These are phyloP conservation scores for Zygnema circumcarinatum DNA, from an alignment of 139 green algal species.

Conservation along the genomic window DNA sequence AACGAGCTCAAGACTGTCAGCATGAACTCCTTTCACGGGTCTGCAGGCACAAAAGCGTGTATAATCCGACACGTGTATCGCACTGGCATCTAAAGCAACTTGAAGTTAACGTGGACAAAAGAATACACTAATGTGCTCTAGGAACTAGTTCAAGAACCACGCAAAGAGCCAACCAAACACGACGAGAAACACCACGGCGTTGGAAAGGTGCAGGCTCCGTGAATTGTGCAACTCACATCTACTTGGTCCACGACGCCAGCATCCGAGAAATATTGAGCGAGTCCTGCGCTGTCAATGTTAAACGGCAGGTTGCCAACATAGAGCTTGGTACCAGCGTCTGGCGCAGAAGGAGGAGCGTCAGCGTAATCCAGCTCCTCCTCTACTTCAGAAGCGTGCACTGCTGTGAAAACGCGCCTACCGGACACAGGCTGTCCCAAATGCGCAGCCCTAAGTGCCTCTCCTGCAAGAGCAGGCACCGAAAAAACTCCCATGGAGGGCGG, in stretches of 20 bases:
- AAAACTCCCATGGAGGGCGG: no score
- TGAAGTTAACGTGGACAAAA: constrained; percentile 19
- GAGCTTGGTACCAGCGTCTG: constrained; percentile 55
- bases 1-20: background rate
- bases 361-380: constrained; percentile 9
- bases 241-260: constrained; percentile 62
- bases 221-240: no score
- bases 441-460: no score
- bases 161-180: no score
- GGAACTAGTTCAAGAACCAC: no score
- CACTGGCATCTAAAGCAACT: no score
- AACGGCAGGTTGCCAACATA: constrained; percentile 79
- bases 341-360: background rate
- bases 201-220: no score
- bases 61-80: no score
- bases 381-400: constrained; percentile 6
- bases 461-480: background rate
- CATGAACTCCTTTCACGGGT: constrained; percentile 12
- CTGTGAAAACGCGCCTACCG: background rate
- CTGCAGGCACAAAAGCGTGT: background rate
- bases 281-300: constrained; percentile 63
- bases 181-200: no score
- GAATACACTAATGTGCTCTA: no score
- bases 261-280: constrained; percentile 68
- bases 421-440: background rate